A percentile compares a stretch with the other conserved stretches of the same genome.
Evolutionary conservation across 2,329 filamentous ascomycete genomes (phyloP).

Genomic region (Pestalotiopsis sp.): DNA sequence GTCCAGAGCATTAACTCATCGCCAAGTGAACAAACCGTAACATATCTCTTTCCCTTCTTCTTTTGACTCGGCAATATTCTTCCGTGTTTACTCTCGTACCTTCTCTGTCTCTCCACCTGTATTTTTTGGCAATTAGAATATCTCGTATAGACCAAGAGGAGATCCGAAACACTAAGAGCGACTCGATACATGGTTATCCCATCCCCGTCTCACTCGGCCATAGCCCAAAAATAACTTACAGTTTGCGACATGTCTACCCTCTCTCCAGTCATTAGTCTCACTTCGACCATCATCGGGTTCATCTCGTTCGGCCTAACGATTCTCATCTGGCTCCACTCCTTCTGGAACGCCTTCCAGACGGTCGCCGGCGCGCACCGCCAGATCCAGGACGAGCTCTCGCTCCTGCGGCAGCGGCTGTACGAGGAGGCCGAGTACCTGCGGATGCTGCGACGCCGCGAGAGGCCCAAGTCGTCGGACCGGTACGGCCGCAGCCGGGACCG

Average conservation of each 20-base stretch:
- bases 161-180: too few relatives aligned
- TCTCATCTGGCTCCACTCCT: constrained; percentile 9
- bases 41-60: background rate
- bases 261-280: background rate
- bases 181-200: background rate
- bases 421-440: constrained; percentile 10
- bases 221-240: background rate
- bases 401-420: constrained; percentile 8
- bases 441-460: background rate
- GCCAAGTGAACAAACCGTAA: background rate
- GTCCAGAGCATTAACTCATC: background rate
- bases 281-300: constrained; percentile 6
- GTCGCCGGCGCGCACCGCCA: constrained; percentile 2
- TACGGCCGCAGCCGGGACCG: background rate
- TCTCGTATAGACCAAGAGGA: background rate
- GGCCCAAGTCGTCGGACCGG: background rate
- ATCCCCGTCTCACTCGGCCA: background rate
- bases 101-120: too few relatives aligned
- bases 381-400: constrained; percentile 11
- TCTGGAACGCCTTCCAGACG: constrained; percentile 8
- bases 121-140: background rate
- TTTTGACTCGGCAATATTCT: background rate
- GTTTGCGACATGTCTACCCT: background rate
- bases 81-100: background rate
- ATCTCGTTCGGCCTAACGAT: constrained; percentile 11